A percentile compares a stretch with the other conserved stretches of the same genome.
These are phyloP conservation scores for Aspergillus nidulans DNA, from an alignment of 495 filamentous ascomycete genomes.

Conservation along the genomic window DNA sequence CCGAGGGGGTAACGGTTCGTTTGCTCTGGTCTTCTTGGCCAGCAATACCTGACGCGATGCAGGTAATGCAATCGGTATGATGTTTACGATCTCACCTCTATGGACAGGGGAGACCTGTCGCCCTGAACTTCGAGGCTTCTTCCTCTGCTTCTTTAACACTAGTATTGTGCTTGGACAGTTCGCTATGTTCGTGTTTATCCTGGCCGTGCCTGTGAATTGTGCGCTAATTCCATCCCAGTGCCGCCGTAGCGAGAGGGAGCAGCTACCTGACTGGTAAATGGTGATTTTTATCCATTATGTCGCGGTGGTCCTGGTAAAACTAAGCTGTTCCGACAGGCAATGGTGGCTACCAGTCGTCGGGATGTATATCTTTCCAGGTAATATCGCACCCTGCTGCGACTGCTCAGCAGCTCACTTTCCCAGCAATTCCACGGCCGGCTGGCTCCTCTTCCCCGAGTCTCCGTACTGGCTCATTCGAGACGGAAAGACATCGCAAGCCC, in stretches of 20 bases:
- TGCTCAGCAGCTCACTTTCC: too few relatives aligned
- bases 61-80: slow-evolving; percentile 11
- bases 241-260: not conserved
- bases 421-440: slow-evolving; percentile 17
- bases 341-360: slow-evolving; percentile 24
- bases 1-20: slow-evolving; percentile 19
- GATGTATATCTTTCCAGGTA: slow-evolving; percentile 23
- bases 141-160: slow-evolving; percentile 25
- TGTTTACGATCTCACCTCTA: slow-evolving; percentile 22
- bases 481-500: slow-evolving; percentile 2
- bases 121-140: slow-evolving; percentile 23
- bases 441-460: slow-evolving; percentile 22
- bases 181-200: slow-evolving; percentile 16
- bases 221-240: slow-evolving; percentile 4
- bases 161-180: slow-evolving; percentile 23
- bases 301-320: too few relatives aligned
- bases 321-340: too few relatives aligned
- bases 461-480: slow-evolving; percentile 21
- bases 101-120: slow-evolving; percentile 27
- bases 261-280: slow-evolving; percentile 6
- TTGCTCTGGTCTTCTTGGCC: not conserved
- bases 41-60: not conserved
- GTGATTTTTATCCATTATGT: too few relatives aligned
- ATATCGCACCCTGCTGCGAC: too few relatives aligned
- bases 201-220: too few relatives aligned